phyloP scores from a whole-genome alignment of 1,284 basidiomycete species.

The Mycosarcoma mackinlayi region DNA sequence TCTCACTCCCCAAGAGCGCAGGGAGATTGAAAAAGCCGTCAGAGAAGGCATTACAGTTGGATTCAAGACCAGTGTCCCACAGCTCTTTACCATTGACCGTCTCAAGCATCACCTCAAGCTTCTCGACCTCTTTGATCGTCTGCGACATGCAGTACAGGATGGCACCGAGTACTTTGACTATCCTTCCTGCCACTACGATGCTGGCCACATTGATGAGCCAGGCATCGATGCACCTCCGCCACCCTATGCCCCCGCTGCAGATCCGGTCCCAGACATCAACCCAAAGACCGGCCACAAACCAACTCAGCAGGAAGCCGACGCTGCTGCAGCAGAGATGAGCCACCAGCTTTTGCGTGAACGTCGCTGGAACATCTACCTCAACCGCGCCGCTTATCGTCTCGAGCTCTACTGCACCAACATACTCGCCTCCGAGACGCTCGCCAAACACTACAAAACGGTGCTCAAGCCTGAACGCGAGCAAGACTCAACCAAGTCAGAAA shows the following conservation, averaged over 20 bases:
- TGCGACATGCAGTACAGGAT: conserved; percentile 31
- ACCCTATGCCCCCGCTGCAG: conserved; percentile 35
- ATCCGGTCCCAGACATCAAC: conserved; percentile 10
- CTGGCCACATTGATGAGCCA: conserved; percentile 34
- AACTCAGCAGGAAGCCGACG: conserved; percentile 22
- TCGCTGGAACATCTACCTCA: conserved; percentile 52
- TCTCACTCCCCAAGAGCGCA: conserved; percentile 24
- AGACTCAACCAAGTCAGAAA: neutral
- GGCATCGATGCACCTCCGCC: conserved; percentile 48
- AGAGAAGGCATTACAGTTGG: conserved; percentile 33
- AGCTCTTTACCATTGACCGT: conserved; percentile 15
- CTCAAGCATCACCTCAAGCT: conserved; percentile 44
- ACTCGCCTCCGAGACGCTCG: conserved; percentile 18
- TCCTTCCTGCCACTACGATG: conserved; percentile 30
- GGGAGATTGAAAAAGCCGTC: conserved; percentile 35
- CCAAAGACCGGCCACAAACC: conserved; percentile 21
- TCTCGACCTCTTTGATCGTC: conserved; percentile 44
- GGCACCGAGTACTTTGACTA: conserved; percentile 46
- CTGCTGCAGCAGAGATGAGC: conserved; percentile 25
- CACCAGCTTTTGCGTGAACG: conserved; percentile 26
- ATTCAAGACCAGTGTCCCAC: conserved; percentile 2
- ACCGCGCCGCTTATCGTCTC: conserved; percentile 50
- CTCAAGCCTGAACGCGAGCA: conserved; percentile 1
- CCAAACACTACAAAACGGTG: conserved; percentile 4
- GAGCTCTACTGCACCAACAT: conserved; percentile 47